Evolutionary conservation across 768 basidiomycete species (phyloP), one percentile per base, ranked within the genome.

Genomic region (Trametes cubensis): DNA sequence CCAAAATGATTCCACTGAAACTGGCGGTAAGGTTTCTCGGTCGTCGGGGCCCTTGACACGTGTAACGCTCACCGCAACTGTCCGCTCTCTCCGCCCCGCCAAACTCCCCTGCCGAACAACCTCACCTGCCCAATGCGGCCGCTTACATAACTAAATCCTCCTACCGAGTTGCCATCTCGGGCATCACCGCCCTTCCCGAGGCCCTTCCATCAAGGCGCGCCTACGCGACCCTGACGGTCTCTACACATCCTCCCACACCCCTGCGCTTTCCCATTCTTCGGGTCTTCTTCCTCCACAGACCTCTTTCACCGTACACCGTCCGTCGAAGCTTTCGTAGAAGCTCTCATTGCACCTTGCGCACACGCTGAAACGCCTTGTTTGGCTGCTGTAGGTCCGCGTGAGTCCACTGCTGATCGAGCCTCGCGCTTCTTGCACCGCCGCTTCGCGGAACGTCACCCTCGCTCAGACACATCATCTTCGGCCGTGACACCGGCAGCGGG

Each of bases 1-100:
- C 44, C 58, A 63, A 69, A 69, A 68, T 69, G 69, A 69, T 61
- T 70, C 60, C 64, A 62, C 65, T 69, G 69, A 69, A 69, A 73
- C 68, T 69, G 57, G 69, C 57, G 53, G 59, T 15, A 49, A 55
- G 55, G 63, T 25, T 21, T 42, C 55, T 54, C 42, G 53, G 45
- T 55, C 60, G 56, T 61, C 60, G 56, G 60, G 50, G 40, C 6
- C 48, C 23, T 55, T 64, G 69, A 67, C 69, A 70, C 69, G 69
- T 70, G 66, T 70, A 67, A 70, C 67, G 67, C 50, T 60, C 49
- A 50, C 63, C 61, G 62, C 61, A 66, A 64, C 60, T 41, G 63
- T 60, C 58, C 51, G 39, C 66, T 34, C 30, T 40, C 55, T 54
- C 48, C 66, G 52, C 40, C 61, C 48, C 62, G 44, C 34, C 56